Conservation (phyloP, 768 basidiomycete genomes). For the Psilocybe sp. region DNA sequence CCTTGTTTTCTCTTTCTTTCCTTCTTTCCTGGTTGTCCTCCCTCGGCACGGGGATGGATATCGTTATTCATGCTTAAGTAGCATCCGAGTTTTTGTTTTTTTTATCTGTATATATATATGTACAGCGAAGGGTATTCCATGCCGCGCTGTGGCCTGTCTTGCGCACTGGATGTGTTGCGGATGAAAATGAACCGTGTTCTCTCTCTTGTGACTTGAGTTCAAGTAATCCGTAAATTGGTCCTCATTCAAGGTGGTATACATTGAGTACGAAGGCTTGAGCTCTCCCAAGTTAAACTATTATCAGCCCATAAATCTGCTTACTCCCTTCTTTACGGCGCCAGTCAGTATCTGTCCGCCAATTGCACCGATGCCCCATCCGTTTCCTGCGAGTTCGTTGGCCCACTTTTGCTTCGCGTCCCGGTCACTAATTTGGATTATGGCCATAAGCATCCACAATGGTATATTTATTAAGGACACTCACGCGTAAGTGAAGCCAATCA, state of each 20-base stretch:
- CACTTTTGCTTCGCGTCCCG: constrained; percentile 91
- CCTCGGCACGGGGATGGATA: constrained; percentile 6
- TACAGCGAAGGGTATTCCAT: constrained; percentile 10
- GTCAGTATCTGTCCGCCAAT: constrained; percentile 83
- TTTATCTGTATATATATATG: constrained; percentile 21
- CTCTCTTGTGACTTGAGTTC: constrained; percentile 1
- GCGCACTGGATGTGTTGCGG: constrained; percentile 16
- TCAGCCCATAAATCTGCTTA: constrained; percentile 73
- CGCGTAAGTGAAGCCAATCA: constrained; percentile 96
- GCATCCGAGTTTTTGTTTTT: neutral
- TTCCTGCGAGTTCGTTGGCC: constrained; percentile 74
- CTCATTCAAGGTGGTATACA: neutral
- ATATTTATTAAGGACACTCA: constrained; percentile 33
- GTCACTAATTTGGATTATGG: constrained; percentile 47
- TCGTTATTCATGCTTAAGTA: too few species aligned
- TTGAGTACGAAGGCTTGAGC: constrained; percentile 6
- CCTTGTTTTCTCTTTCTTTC: constrained; percentile 20
- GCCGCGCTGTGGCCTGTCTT: constrained; percentile 24
- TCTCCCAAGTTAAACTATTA: constrained; percentile 4
- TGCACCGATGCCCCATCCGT: constrained; percentile 73
- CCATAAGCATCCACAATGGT: constrained; percentile 1
- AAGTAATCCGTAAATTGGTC: neutral
- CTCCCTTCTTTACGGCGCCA: constrained; percentile 77
- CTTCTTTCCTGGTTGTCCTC: constrained; percentile 18
- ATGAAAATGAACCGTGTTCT: constrained; percentile 9